Evolutionary conservation across 495 filamentous ascomycete species (phyloP).

Genomic region (Neurospora pannonica): DNA sequence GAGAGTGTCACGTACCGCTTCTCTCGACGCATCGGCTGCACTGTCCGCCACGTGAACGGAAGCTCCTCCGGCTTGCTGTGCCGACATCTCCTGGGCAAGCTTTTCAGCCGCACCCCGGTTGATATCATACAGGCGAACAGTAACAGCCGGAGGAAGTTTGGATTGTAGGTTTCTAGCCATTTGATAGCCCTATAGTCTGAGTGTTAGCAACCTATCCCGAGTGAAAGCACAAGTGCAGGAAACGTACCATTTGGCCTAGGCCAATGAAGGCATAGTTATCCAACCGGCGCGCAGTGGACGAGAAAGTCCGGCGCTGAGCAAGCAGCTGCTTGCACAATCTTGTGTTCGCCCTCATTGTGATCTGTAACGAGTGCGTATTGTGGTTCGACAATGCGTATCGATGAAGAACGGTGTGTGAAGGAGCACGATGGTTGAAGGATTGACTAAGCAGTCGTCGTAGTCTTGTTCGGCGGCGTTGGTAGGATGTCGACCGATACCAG

Average conservation of each 20-base stretch:
- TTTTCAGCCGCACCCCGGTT: conserved; percentile 50
- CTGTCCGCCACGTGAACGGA: conserved; percentile 47
- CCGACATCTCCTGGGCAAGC: conserved; percentile 52
- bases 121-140: conserved; percentile 63
- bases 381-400: not conserved
- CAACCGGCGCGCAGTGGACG: conserved; percentile 41
- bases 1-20: conserved; percentile 52
- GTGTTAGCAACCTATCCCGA: not conserved
- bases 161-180: conserved; percentile 83
- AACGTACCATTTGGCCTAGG: conserved; percentile 73
- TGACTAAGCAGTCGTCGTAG: not conserved
- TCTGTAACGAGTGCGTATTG: not conserved
- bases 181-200: conserved; percentile 49
- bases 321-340: conserved; percentile 18
- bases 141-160: conserved; percentile 63
- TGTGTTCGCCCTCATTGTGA: conserved; percentile 23
- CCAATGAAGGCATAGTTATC: conserved; percentile 79
- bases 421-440: not conserved
- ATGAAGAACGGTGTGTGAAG: not conserved
- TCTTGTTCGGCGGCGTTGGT: not conserved
- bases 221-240: not conserved
- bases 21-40: conserved; percentile 55
- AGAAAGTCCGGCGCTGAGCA: conserved; percentile 43
- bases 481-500: not conserved
- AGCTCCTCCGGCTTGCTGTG: conserved; percentile 37